Base-by-base conservation (phyloP, 2,329 filamentous ascomycete species). In the Fusarium anguioides region DNA sequence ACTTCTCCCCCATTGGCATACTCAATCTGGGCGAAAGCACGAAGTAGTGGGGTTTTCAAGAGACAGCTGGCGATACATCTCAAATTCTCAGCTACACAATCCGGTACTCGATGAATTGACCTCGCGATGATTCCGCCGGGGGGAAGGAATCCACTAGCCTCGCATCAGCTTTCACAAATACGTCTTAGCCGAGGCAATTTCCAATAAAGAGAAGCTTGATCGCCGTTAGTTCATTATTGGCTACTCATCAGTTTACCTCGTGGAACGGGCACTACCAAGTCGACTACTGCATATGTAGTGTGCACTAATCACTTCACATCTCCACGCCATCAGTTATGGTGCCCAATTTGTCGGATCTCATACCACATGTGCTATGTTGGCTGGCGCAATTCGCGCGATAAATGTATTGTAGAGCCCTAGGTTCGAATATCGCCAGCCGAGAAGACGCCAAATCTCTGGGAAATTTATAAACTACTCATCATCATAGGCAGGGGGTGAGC, bases 261-360 rank as follows among this genome's bases (percentile, higher is more conserved):
- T 27, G 24, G 46, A 37, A 11, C n/a, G n/a, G n/a, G n/a, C n/a
- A n/a, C n/a, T n/a, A n/a, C n/a, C n/a, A n/a, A n/a, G n/a, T n/a
- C n/a, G n/a, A n/a, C 24, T 35, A 56, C 33, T 52, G 41, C 60
- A 65, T 54, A n/a, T n/a, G n/a, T n/a, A 45, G 52, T 60, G 57
- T 47, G 49, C 57, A 51, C 44, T 40, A 58, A 23, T 58, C 42
- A 36, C 27, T 49, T 29, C 20, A 21, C 17, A 23, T 18, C 23
- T 42, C 18, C 31, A 49, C 33, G 20, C 40, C 41, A 45, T 46
- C 21, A 36, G 47, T 33, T 51, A 45, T 53, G 37, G 53, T 39
- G 51, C 23, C 53, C 60, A 45, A 33, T 36, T 61, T 37, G 54
- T 36, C 53, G 48, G 51, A 53, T 44, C 36, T 45, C 27, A 44